Conservation (phyloP, 352 stramenopile genomes). For the Pythium coloratum region DNA sequence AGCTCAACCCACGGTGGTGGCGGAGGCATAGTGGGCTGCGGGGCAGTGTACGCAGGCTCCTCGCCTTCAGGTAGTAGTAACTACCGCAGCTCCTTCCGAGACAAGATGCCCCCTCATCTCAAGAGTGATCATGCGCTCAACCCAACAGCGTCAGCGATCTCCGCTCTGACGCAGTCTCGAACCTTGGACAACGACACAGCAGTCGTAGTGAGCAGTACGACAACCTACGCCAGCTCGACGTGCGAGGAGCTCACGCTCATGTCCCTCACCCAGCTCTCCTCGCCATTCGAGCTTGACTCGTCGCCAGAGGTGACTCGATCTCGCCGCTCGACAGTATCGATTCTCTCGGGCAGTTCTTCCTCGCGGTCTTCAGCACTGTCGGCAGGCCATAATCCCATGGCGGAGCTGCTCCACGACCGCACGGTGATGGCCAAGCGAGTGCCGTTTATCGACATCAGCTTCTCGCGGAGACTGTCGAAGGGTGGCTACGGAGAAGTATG, state of each 20-base stretch:
- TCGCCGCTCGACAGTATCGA: slow-evolving; percentile 3
- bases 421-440: slow-evolving; percentile 34
- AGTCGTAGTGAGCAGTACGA: neutral
- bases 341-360: neutral
- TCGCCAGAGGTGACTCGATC: neutral
- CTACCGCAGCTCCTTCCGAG: neutral
- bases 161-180: neutral
- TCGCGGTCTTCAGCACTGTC: neutral
- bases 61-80: slow-evolving; percentile 8
- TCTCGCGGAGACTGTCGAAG: slow-evolving; percentile 37
- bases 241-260: neutral
- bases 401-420: slow-evolving; percentile 30
- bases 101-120: neutral
- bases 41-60: slow-evolving; percentile 10
- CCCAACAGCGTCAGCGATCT: neutral
- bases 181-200: neutral
- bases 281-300: neutral
- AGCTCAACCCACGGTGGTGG: neutral
- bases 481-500: slow-evolving; percentile 58
- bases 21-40: slow-evolving; percentile 7
- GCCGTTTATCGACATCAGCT: slow-evolving; percentile 36
- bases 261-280: neutral
- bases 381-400: slow-evolving; percentile 15
- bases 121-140: neutral
- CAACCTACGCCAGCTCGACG: slow-evolving; percentile 4